These are phyloP conservation scores for Chrysanthemum lavandulifolium DNA, from an alignment of 129 eudicot species.

Conservation along the genomic window DNA sequence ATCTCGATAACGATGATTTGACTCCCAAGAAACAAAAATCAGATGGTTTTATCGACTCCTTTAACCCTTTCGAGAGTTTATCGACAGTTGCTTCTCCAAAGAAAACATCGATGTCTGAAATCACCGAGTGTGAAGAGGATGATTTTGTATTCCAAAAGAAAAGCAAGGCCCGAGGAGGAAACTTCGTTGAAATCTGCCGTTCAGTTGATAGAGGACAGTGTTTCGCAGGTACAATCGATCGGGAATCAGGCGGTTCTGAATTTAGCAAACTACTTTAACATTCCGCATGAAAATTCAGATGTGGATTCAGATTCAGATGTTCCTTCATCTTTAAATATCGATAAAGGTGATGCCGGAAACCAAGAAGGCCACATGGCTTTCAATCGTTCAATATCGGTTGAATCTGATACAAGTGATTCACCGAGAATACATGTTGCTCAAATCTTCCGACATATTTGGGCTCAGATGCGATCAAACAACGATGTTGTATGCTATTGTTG, in stretches of 20 bases:
- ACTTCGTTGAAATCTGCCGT: slow-evolving; percentile 44
- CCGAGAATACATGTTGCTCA: slow-evolving; percentile 27
- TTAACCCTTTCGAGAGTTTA: slow-evolving; percentile 40
- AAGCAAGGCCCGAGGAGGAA: slow-evolving; percentile 20
- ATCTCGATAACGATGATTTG: slow-evolving; percentile 24
- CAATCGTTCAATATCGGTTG: slow-evolving; percentile 36
- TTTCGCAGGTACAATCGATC: slow-evolving; percentile 44
- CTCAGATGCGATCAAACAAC: slow-evolving; percentile 52
- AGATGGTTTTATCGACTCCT: slow-evolving; percentile 36
- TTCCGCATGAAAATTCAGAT: slow-evolving; percentile 47
- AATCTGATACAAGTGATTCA: slow-evolving; percentile 46
- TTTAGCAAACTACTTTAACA: slow-evolving; percentile 49
- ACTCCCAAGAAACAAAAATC: slow-evolving; percentile 34
- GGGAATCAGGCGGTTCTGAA: slow-evolving; percentile 47
- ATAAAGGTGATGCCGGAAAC: slow-evolving; percentile 34
- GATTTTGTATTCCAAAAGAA: slow-evolving; percentile 8
- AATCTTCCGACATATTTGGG: slow-evolving; percentile 39
- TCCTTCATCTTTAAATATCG: slow-evolving; percentile 31
- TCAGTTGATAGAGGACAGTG: slow-evolving; percentile 50
- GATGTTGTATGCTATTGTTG: slow-evolving; percentile 57
- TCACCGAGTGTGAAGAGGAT: slow-evolving; percentile 43
- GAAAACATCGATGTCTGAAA: slow-evolving; percentile 36
- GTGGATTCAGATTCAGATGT: slow-evolving; percentile 25
- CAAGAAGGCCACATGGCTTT: slow-evolving; percentile 33
- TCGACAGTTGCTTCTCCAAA: slow-evolving; percentile 31